phyloP scores from a whole-genome alignment of 108 stramenopile species.

The Discostella stelligeroides region DNA sequence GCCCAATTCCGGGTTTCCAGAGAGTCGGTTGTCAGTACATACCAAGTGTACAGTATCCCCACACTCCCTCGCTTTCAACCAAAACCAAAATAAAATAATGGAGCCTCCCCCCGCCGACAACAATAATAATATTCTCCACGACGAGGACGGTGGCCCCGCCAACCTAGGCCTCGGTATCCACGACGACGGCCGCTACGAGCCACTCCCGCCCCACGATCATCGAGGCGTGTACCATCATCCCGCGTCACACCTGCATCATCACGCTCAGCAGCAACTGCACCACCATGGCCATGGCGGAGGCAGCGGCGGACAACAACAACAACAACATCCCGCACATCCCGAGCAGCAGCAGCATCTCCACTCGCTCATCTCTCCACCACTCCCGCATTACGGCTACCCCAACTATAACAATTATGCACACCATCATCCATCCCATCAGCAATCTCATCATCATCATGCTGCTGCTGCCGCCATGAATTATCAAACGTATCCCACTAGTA shows the following conservation, averaged over 20 bases:
- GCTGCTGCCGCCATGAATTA: not conserved
- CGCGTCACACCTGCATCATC: constrained; percentile 14
- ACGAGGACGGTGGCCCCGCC: constrained; percentile 4
- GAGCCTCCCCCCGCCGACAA: not conserved
- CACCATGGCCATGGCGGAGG: not conserved
- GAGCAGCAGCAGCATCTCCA: constrained; percentile 2
- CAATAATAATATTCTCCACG: not conserved
- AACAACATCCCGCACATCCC: constrained; percentile 4
- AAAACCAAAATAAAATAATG: not conserved
- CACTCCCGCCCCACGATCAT: constrained; percentile 11
- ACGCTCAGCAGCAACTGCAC: constrained; percentile 2
- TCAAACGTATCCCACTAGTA: not conserved
- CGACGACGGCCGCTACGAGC: constrained; percentile 6
- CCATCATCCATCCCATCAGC: constrained; percentile 10
- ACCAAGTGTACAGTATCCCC: not conserved
- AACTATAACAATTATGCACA: constrained; percentile 15
- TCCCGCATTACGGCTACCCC: constrained; percentile 22
- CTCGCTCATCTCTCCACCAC: constrained; percentile 6
- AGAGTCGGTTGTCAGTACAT: too few species aligned
- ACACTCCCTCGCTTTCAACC: constrained; percentile 6
- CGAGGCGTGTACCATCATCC: constrained; percentile 12
- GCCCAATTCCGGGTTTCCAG: too few species aligned
- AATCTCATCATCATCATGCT: constrained; percentile 1
- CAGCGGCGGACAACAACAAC: not conserved
- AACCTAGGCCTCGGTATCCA: not conserved